Conservation (phyloP, 176 grass and related monocot species). For the Eleusine indica region DNA sequence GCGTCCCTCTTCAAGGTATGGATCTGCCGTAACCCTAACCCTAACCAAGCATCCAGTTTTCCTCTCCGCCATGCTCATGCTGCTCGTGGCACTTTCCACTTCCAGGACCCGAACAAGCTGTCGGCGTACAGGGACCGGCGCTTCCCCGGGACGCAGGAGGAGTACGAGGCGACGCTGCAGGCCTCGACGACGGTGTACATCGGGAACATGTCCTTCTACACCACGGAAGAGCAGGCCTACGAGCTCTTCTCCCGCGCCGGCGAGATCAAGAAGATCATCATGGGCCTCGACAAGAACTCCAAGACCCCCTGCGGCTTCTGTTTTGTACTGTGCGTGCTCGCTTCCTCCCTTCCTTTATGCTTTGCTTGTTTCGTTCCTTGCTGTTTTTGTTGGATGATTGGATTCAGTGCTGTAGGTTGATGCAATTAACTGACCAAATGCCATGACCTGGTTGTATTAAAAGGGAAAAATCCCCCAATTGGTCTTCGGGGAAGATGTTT, state of each 20-base stretch:
- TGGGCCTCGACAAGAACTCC: constrained; percentile 92
- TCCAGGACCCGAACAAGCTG: constrained; percentile 82
- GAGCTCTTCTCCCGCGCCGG: constrained; percentile 92
- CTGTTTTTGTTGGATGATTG: constrained; percentile 10
- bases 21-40: constrained; percentile 21
- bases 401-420: constrained; percentile 17
- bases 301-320: constrained; percentile 99
- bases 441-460: neutral
- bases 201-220: constrained; percentile 99
- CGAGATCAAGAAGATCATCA: constrained; percentile 99
- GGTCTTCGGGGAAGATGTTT: neutral
- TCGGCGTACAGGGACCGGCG: constrained; percentile 93
- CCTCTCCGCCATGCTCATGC: constrained; percentile 12
- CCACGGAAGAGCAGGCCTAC: constrained; percentile 95
- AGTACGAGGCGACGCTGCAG: constrained; percentile 75
- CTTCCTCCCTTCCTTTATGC: neutral
- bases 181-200: constrained; percentile 82
- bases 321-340: constrained; percentile 65
- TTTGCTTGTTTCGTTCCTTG: neutral
- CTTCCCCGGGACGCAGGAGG: constrained; percentile 87
- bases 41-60: constrained; percentile 19
- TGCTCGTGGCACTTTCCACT: neutral
- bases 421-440: neutral
- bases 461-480: neutral
- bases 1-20: constrained; percentile 87